A percentile compares a stretch with the other conserved stretches of the same genome.
These are phyloP conservation scores for Fraxinus floribunda DNA, from an alignment of 305 asterid genomes.

Conservation along the genomic window DNA sequence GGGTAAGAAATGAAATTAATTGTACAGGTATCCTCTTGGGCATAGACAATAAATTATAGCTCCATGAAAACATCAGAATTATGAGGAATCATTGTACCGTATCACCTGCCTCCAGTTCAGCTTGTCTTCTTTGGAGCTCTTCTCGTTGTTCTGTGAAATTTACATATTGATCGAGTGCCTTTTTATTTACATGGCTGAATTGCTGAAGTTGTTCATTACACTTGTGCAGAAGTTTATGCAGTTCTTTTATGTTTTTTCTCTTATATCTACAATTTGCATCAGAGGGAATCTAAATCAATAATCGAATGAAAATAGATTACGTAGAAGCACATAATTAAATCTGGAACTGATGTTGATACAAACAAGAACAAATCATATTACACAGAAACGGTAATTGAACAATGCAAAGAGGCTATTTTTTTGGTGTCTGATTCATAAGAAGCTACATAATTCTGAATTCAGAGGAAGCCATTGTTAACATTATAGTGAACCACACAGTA, in stretches of 20 bases:
- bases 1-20: conserved; percentile 24
- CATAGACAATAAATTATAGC: conserved; percentile 10
- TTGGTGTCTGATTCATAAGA: not conserved
- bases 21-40: conserved; percentile 12
- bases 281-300: conserved; percentile 20
- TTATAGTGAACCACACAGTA: not conserved
- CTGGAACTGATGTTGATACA: not conserved
- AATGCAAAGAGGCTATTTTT: not conserved
- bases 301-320: not conserved
- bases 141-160: conserved; percentile 97
- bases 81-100: conserved; percentile 52
- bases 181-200: conserved; percentile 97
- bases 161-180: conserved; percentile 96
- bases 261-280: conserved; percentile 58
- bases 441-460: conserved; percentile 7
- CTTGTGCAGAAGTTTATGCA: conserved; percentile 80
- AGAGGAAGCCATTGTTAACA: not conserved
- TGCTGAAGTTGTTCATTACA: conserved; percentile 89
- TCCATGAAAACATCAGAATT: conserved; percentile 20
- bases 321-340: not conserved
- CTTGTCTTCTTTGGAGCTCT: conserved; percentile 90
- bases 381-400: not conserved
- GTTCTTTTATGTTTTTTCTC: conserved; percentile 69
- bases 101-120: conserved; percentile 95
- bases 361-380: not conserved